Conservation (phyloP, 345 rosid genomes). For the Hibiscus mutabilis region DNA sequence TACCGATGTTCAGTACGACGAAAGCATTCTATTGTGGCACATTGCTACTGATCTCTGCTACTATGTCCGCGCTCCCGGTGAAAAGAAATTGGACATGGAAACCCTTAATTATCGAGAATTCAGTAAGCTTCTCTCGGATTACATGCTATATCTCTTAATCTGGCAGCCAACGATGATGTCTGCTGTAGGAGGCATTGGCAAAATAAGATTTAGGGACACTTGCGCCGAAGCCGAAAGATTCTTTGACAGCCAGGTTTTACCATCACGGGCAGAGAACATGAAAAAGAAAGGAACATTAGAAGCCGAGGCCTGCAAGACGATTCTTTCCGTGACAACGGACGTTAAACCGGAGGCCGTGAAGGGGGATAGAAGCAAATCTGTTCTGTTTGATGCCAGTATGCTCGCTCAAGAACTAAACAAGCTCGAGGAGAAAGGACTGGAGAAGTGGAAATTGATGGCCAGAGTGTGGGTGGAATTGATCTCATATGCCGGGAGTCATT, state of each 20-base stretch:
- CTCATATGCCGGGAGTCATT: slow-evolving; percentile 51
- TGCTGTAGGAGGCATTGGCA: slow-evolving; percentile 42
- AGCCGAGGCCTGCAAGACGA: slow-evolving; percentile 13
- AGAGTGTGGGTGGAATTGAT: slow-evolving; percentile 59
- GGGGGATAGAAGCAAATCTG: slow-evolving; percentile 60
- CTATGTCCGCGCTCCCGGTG: background rate
- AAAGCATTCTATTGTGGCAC: slow-evolving; percentile 47
- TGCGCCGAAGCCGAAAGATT: slow-evolving; percentile 37
- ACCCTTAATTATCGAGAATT: slow-evolving; percentile 12
- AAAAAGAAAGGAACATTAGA: background rate
- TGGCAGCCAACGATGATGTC: slow-evolving; percentile 46
- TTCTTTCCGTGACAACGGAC: slow-evolving; percentile 21
- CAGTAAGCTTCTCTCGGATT: slow-evolving; percentile 49
- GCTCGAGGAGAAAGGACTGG: slow-evolving; percentile 5
- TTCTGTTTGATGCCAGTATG: slow-evolving; percentile 50
- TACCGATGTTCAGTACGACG: slow-evolving; percentile 32
- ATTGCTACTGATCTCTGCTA: slow-evolving; percentile 55
- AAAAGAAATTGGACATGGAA: background rate
- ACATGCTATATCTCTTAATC: slow-evolving; percentile 51
- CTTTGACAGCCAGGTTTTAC: slow-evolving; percentile 20
- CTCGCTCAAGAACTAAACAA: slow-evolving; percentile 37
- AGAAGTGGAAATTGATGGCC: slow-evolving; percentile 50
- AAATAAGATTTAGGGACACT: slow-evolving; percentile 45
- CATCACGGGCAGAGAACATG: background rate
- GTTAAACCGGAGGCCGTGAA: slow-evolving; percentile 36